Percentiles rank a stretch among this genome's conserved stretches.
Evolutionary conservation across 192 early-diverging fungal species (phyloP).

Genomic region (Thamnidium elegans): DNA sequence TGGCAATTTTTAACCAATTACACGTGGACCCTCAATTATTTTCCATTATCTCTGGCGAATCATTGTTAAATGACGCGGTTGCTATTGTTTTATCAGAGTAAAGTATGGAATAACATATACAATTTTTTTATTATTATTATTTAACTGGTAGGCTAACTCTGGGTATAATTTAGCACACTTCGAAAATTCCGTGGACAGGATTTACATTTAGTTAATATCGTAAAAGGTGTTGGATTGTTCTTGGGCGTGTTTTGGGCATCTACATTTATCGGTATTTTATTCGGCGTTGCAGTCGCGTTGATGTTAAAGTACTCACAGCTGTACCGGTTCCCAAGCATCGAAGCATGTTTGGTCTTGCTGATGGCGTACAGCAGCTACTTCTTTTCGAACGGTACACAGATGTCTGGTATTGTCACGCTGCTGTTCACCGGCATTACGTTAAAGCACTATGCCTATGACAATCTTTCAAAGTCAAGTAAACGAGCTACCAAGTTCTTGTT

Average conservation of each 20-base stretch:
- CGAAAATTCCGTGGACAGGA: slow-evolving; percentile 73
- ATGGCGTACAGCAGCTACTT: slow-evolving; percentile 93
- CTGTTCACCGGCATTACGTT: slow-evolving; percentile 90
- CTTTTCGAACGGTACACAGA: slow-evolving; percentile 80
- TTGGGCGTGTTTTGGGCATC: slow-evolving; percentile 82
- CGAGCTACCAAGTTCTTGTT: slow-evolving; percentile 90
- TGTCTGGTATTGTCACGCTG: slow-evolving; percentile 93
- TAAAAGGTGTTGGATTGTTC: slow-evolving; percentile 67
- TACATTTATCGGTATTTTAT: slow-evolving; percentile 75
- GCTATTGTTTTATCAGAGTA: slow-evolving; percentile 93
- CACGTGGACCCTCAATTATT: slow-evolving; percentile 93
- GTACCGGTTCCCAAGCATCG: slow-evolving; percentile 78
- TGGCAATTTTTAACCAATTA: slow-evolving; percentile 92
- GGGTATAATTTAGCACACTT: slow-evolving; percentile 73
- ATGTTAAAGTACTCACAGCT: slow-evolving; percentile 87
- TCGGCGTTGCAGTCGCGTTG: slow-evolving; percentile 75
- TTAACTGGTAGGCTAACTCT: no score
- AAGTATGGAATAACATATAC: slow-evolving; percentile 2
- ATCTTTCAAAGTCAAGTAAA: slow-evolving; percentile 75
- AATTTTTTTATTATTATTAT: no score
- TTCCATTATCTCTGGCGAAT: slow-evolving; percentile 96
- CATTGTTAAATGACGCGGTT: slow-evolving; percentile 94
- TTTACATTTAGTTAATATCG: slow-evolving; percentile 61
- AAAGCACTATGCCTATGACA: slow-evolving; percentile 93
- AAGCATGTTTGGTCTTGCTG: slow-evolving; percentile 82